Conservation (phyloP, 768 basidiomycete species). For the Amanita muscaria region DNA sequence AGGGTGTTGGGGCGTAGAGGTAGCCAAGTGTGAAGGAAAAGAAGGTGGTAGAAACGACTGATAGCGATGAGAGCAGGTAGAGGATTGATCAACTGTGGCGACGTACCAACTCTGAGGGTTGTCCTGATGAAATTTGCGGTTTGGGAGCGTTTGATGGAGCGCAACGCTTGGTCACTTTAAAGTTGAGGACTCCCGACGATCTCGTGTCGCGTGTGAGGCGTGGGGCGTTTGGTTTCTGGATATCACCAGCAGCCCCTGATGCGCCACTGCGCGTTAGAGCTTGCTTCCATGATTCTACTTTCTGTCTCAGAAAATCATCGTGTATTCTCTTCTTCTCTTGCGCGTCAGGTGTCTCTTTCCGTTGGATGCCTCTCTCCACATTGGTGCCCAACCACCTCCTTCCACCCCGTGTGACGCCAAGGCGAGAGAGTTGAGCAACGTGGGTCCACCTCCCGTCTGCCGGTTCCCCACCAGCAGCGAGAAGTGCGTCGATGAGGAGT, state of each 20-base stretch:
- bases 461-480: conserved; percentile 28
- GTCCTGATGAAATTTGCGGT: conserved; percentile 8
- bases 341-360: no score
- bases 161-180: conserved; percentile 34
- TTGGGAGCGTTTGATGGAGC: conserved; percentile 19
- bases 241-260: no score
- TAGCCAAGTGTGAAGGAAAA: conserved; percentile 41
- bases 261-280: conserved; percentile 8
- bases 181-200: conserved; percentile 15
- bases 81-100: not conserved
- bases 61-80: not conserved
- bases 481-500: conserved; percentile 26
- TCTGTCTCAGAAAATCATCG: conserved; percentile 17
- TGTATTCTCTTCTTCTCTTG: conserved; percentile 29
- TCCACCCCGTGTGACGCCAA: conserved; percentile 31
- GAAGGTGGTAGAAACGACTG: conserved; percentile 48
- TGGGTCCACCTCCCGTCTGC: conserved; percentile 40
- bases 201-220: conserved; percentile 8
- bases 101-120: conserved; percentile 1
- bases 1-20: conserved; percentile 38
- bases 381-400: conserved; percentile 22
- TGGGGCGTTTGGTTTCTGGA: not conserved
- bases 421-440: conserved; percentile 29
- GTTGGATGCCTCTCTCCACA: conserved; percentile 16
- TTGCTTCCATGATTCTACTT: conserved; percentile 20